Base-by-base conservation (phyloP, 2,329 filamentous ascomycete species). In the Xylariaceae sp. region DNA sequence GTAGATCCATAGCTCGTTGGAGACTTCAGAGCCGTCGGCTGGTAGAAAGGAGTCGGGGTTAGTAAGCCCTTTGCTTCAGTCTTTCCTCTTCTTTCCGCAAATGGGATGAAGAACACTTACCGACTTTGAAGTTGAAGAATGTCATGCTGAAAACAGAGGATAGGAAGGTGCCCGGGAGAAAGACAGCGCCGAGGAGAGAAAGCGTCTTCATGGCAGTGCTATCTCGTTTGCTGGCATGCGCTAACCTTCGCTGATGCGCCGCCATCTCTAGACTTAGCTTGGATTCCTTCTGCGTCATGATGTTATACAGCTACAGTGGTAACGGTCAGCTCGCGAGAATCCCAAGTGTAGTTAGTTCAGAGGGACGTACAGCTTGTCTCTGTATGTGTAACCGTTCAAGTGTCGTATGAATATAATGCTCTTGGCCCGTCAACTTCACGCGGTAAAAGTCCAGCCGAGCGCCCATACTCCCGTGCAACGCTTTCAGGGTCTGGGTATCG, bases 91-190 rank as follows among this genome's bases (percentile, higher is more conserved):
- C 40, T 33, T 29, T 24, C 19, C 27, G 24, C 34, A 11, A 28
- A 19, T 26, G 15, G 24, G 34, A 14, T 29, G 23, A 16, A 27
- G 17, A 19, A 15, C 15, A 54, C 59, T 45, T 55, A 68, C 68
- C 61, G 27, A 64, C 60, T 47, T 70, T 70, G 49, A 80, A 81
- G 59, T 81, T 71, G 63, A 82, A 82, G 55, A 82, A 82, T 0
- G 75, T 76, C 76, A 81, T 82, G 63, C 71, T 74, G 50, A 82
- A 82, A 16, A 82, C 65, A 1, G 78, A 81, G 7, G 78, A 71
- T 13, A 82, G 66, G 47, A 73, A 79, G 1, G 76, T 80, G 2
- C 76, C 77, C 0, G 78, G 78, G 5, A 82, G 63, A 50, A 82
- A 82, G 28, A 82, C 63, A 28, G 76, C 76, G 18, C 78, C 78